These are phyloP conservation scores for Zygosaccharomyces gambellarensis DNA, from an alignment of 805 yeast species.

Conservation along the genomic window DNA sequence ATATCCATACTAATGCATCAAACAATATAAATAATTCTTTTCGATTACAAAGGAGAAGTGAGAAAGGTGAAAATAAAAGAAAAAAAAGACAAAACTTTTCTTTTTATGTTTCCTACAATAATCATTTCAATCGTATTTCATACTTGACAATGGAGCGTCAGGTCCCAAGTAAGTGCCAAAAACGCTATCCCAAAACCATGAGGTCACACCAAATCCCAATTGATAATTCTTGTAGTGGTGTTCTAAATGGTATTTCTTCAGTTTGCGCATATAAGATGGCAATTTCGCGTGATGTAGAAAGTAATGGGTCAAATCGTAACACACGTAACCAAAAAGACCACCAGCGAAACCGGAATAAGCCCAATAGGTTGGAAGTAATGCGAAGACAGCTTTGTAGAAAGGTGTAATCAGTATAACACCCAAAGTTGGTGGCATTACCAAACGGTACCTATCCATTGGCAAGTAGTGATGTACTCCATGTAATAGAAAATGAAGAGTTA, in stretches of 20 bases:
- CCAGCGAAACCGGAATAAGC: slow-evolving; percentile 96
- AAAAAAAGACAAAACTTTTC: neutral
- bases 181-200: slow-evolving; percentile 88
- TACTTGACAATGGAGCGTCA: slow-evolving; percentile 33
- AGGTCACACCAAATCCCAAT: slow-evolving; percentile 93
- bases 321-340: slow-evolving; percentile 87
- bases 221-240: slow-evolving; percentile 98
- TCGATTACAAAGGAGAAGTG: no score
- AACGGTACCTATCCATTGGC: slow-evolving; percentile 91
- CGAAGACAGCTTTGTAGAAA: slow-evolving; percentile 71
- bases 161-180: slow-evolving; percentile 73
- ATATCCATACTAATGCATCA: neutral
- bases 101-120: neutral
- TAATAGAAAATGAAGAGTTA: slow-evolving; percentile 79
- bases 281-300: slow-evolving; percentile 82
- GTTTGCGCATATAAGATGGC: slow-evolving; percentile 68
- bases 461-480: slow-evolving; percentile 97
- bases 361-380: slow-evolving; percentile 68
- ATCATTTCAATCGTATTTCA: slow-evolving; percentile 29
- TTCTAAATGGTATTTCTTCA: slow-evolving; percentile 89
- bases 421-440: slow-evolving; percentile 95
- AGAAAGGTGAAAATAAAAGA: neutral
- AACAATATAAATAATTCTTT: no score
- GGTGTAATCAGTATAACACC: slow-evolving; percentile 71
- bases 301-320: slow-evolving; percentile 93